A percentile compares a stretch with the other conserved stretches of the same genome.
These are phyloP conservation scores for Echria macrotheca DNA, from an alignment of 495 filamentous ascomycete species.

Conservation along the genomic window DNA sequence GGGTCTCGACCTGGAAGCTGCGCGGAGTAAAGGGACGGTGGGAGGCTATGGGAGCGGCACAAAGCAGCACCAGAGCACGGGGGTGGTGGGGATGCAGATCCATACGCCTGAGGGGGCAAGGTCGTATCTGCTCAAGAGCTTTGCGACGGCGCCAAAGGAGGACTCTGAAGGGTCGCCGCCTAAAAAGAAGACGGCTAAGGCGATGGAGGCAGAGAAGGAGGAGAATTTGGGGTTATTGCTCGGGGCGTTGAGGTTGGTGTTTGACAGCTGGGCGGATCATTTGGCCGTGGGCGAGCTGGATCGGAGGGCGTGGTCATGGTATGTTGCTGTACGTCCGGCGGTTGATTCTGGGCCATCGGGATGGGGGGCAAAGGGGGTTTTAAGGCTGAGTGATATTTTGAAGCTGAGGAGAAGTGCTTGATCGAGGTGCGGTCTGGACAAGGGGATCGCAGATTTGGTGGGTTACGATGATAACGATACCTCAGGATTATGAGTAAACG, in stretches of 20 bases:
- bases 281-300: constrained; percentile 60
- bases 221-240: constrained; percentile 62
- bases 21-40: constrained; percentile 33
- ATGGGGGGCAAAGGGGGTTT: constrained; percentile 73
- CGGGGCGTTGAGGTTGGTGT: constrained; percentile 61
- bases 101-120: constrained; percentile 60
- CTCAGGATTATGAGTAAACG: no score
- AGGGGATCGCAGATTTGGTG: background rate
- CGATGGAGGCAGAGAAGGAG: constrained; percentile 52
- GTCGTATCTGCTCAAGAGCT: constrained; percentile 56
- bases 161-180: constrained; percentile 22
- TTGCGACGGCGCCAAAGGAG: constrained; percentile 35
- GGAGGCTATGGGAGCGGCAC: constrained; percentile 19
- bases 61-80: constrained; percentile 12
- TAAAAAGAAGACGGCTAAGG: constrained; percentile 43
- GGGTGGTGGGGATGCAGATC: constrained; percentile 52
- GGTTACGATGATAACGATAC: no score
- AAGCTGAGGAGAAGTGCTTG: constrained; percentile 39
- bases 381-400: constrained; percentile 62
- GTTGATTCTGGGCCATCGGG: constrained; percentile 66
- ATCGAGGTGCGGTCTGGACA: background rate
- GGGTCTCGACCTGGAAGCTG: constrained; percentile 71
- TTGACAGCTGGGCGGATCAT: constrained; percentile 59
- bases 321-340: constrained; percentile 64
- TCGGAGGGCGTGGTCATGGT: constrained; percentile 73